Base-by-base conservation (phyloP, 768 basidiomycete genomes). In the Phylloporus sp. region DNA sequence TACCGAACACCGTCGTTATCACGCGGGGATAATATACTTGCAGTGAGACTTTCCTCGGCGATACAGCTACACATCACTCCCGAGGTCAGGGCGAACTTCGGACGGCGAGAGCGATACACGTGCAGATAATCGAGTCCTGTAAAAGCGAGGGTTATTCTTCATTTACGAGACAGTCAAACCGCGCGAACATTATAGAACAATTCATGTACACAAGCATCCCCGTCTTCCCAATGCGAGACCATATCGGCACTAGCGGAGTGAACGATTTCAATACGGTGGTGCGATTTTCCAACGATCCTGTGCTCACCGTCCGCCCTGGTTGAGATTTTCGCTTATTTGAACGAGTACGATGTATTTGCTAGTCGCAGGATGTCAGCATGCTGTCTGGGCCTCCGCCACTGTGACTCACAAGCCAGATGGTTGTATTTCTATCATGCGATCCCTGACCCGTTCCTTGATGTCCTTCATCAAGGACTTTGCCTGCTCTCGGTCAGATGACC, bases 341-440 rank as follows among this genome's bases (percentile, higher is more conserved):
- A 87, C 89, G 38, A 90, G 71, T 34, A 92, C 89, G 47, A 90
- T 80, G 60, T 89, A 92, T 73, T 92, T 92, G 62, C 90, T 91
- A 58, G 38, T 46, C 41, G 50, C 18, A 13, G 38, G 42, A 37
- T 38, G 52, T 61, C 51, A 65, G 48, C 41, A 34, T 52, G 42
- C 42, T 40, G 37, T 28, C 37, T 39, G 29, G 21, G 22, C 35
- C 20, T 20, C 21, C 33, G 46, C 37, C 17, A 13, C 28, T 27
- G 35, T 18, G 6, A 79, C 86, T 79, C 68, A 90, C 89, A 87
- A 90, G 47, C 87, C 86, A 54, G 74, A 74, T 24, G 87, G 83
- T 58, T 87, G 82, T 43, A 91, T 88, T 60, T 86, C 85, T 43
- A 88, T 56, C 86, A 90, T 90, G 57, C 90, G 73, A 64, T 89